Percentiles rank a stretch among this genome's conserved stretches.
Evolutionary conservation across 768 basidiomycete species (phyloP).

Genomic region (Trametes meyenii): DNA sequence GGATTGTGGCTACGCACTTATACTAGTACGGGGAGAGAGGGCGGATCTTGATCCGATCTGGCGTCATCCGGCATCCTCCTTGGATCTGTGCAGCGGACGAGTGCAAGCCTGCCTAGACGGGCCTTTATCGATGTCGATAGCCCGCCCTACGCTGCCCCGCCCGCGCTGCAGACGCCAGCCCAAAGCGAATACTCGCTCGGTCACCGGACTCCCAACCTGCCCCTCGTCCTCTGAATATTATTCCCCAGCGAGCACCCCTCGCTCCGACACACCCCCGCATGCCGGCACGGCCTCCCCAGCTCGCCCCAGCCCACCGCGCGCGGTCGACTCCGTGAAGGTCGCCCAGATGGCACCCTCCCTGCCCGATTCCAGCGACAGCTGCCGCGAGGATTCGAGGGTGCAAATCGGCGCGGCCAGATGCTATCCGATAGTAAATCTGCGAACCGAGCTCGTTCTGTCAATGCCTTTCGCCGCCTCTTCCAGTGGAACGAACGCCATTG

Average conservation of each 20-base stretch:
- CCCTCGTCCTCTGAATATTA: neutral
- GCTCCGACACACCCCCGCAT: neutral
- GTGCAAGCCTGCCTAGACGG: constrained; percentile 13
- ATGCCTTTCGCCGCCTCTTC: constrained; percentile 7
- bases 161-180: neutral
- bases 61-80: constrained; percentile 32
- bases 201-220: neutral
- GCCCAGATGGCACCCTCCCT: constrained; percentile 6
- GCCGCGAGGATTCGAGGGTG: constrained; percentile 22
- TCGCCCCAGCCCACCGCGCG: neutral
- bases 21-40: constrained; percentile 55
- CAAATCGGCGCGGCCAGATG: constrained; percentile 25
- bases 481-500: constrained; percentile 11
- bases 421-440: constrained; percentile 24
- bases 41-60: constrained; percentile 78
- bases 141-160: neutral
- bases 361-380: constrained; percentile 5
- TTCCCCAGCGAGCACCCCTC: neutral
- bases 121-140: constrained; percentile 28
- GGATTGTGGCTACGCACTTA: constrained; percentile 43
- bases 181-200: too few species aligned
- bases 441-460: constrained; percentile 5
- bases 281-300: neutral
- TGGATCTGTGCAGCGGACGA: constrained; percentile 16
- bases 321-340: neutral